Percentiles rank a stretch among this genome's conserved stretches.
Conservation (phyloP, 495 filamentous ascomycete species). For the Filosporella fistucella region DNA sequence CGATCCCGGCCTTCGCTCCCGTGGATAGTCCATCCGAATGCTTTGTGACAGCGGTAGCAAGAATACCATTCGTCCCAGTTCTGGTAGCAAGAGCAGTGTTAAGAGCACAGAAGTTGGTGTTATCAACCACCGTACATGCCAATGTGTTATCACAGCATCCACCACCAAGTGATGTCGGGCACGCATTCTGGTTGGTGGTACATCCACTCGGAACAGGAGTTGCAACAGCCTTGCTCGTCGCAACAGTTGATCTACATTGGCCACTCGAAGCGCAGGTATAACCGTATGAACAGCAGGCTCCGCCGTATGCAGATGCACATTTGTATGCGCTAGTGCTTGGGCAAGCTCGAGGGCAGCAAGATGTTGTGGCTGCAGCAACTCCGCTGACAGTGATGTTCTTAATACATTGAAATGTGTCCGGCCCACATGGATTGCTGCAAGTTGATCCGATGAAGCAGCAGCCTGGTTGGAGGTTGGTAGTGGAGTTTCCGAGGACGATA, state of each 20-base stretch:
- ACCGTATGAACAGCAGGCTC: constrained; percentile 19
- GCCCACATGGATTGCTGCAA: constrained; percentile 16
- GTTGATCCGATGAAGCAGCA: constrained; percentile 22
- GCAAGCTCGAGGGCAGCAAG: constrained; percentile 20
- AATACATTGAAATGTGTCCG: constrained; percentile 11
- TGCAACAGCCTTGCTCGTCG: not conserved
- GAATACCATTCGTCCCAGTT: constrained; percentile 11
- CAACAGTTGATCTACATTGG: constrained; percentile 10
- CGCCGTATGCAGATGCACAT: constrained; percentile 19
- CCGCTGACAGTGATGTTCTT: constrained; percentile 15
- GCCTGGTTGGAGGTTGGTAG: not conserved
- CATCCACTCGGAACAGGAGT: constrained; percentile 15
- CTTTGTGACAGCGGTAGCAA: constrained; percentile 2
- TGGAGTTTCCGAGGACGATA: constrained; percentile 5
- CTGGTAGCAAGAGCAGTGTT: constrained; percentile 8
- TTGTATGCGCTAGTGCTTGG: constrained; percentile 14
- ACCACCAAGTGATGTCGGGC: constrained; percentile 15
- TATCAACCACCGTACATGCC: constrained; percentile 13
- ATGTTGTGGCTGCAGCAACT: not conserved
- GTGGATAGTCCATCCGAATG: constrained; percentile 14
- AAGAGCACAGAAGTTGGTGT: constrained; percentile 16
- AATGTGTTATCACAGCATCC: constrained; percentile 21
- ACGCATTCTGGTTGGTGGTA: constrained; percentile 18
- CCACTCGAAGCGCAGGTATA: constrained; percentile 5
- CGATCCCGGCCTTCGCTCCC: constrained; percentile 24